Base-by-base conservation (phyloP, 164 flowering plant species). In the Vitis labrusca region DNA sequence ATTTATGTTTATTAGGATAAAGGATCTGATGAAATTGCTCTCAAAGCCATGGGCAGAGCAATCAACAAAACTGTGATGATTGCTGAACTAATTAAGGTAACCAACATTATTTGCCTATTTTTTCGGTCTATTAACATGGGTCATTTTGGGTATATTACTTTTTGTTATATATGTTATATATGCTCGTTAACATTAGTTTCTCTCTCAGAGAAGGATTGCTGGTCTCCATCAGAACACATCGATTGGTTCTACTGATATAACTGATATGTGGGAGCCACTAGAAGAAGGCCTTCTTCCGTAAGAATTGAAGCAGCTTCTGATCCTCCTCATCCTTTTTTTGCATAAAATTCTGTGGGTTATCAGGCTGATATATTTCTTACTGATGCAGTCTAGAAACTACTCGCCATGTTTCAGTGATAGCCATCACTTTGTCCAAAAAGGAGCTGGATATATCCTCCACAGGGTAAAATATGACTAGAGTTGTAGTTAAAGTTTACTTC, bases 21-120 rank as follows among this genome's bases (percentile, higher is more conserved):
- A 59, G 78, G 74, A n/a, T 79, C 81, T 0, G 74, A 73, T 66
- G 89, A 87, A 72, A 82, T 89, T 71, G 80, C 72, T 53, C 72
- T 89, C 29, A 89, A 89, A 68, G 93, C 93, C 63, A 89, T 87
- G 91, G 93, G 93, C 7, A 82, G 85, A 65, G 93, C 91, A 7
- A 87, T 89, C 48, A 89, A 80, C 79, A 89, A 89, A 78, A 81
- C 89, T 50, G 91, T 87, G 2, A 85, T 80, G 74, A 84, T 89
- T 77, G 87, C 84, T 17, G 93, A 89, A 67, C 67, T 85, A 53
- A 81, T 87, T 12, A 87, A 89, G 91, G 93, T 50, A 15, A 37
- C 6, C 56, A 2, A 14, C 48, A 10, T 50, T 2, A 23, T 6
- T 16, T 32, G 56, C 2, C 13, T 63, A 61, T 29, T 63, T 30